These are phyloP conservation scores for Gaertneriomyces semiglobifer DNA, from an alignment of 192 early-diverging fungal genomes.

Conservation along the genomic window DNA sequence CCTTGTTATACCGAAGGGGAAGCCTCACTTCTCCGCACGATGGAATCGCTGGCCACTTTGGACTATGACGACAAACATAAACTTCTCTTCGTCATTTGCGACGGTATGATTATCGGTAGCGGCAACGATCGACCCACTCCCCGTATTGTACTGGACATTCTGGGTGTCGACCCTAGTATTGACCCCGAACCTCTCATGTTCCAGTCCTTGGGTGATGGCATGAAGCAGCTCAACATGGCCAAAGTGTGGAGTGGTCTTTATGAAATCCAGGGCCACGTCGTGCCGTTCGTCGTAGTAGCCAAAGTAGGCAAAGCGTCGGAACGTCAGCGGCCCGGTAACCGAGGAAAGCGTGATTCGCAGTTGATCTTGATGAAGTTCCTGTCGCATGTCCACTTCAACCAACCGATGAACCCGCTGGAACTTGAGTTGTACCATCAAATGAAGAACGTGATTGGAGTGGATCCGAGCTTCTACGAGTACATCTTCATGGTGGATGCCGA, in stretches of 20 bases:
- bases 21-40: constrained; percentile 83
- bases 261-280: constrained; percentile 86
- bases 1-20: constrained; percentile 99
- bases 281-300: constrained; percentile 94
- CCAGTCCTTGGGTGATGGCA: constrained; percentile 78
- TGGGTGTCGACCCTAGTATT: constrained; percentile 83
- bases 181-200: constrained; percentile 72
- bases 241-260: constrained; percentile 98
- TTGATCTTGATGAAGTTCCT: constrained; percentile 97
- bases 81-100: constrained; percentile 90
- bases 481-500: constrained; percentile 98
- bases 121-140: constrained; percentile 97
- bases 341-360: constrained; percentile 98
- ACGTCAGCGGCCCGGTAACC: constrained; percentile 85
- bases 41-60: constrained; percentile 87
- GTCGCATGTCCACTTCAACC: constrained; percentile 92
- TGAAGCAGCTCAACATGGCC: constrained; percentile 84
- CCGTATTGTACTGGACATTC: constrained; percentile 92
- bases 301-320: constrained; percentile 91
- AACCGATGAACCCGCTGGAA: constrained; percentile 91
- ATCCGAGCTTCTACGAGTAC: constrained; percentile 94
- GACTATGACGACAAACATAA: constrained; percentile 98
- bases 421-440: constrained; percentile 98
- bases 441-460: constrained; percentile 97
- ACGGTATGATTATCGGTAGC: constrained; percentile 92